Evolutionary conservation across 1,284 basidiomycete genomes (phyloP).

Genomic region (Tranzscheliella williamsii): DNA sequence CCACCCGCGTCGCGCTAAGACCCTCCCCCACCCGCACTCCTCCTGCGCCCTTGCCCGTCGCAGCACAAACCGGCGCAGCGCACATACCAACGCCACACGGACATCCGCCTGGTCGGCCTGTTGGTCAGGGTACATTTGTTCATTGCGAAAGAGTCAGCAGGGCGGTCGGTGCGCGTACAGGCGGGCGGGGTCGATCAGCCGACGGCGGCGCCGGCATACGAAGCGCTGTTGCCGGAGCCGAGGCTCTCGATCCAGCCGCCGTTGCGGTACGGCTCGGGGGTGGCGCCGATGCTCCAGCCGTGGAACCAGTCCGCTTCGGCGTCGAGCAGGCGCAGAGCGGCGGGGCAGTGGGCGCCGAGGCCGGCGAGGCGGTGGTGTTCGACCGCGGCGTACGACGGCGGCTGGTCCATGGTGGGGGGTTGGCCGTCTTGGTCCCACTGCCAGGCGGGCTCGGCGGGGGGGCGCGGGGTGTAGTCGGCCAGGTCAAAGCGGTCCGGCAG

Average conservation of each 20-base stretch:
- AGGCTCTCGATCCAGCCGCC: conserved; percentile 19
- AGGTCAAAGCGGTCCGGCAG: conserved; percentile 17
- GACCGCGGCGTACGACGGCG: conserved; percentile 10
- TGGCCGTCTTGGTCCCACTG: conserved; percentile 23
- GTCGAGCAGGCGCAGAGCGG: conserved; percentile 14
- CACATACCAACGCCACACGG: no score
- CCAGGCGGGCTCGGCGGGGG: conserved; percentile 2
- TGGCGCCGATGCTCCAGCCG: conserved; percentile 35
- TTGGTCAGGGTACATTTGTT: no score
- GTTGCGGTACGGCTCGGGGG: conserved; percentile 27
- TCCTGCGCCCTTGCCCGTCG: no score
- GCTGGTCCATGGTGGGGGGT: conserved; percentile 1
- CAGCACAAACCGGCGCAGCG: no score
- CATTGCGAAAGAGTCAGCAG: no score
- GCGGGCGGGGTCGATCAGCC: no score
- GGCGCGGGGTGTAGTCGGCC: conserved; percentile 1
- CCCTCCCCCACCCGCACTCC: no score
- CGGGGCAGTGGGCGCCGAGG: conserved; percentile 16
- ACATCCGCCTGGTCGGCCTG: no score
- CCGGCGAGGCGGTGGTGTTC: conserved; percentile 14
- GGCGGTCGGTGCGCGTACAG: no score
- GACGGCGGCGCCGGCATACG: background rate
- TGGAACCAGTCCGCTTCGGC: conserved; percentile 31
- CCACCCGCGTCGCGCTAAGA: no score
- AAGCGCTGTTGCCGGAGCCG: background rate